phyloP scores from a whole-genome alignment of 345 rosid genomes.

The Punica granatum region DNA sequence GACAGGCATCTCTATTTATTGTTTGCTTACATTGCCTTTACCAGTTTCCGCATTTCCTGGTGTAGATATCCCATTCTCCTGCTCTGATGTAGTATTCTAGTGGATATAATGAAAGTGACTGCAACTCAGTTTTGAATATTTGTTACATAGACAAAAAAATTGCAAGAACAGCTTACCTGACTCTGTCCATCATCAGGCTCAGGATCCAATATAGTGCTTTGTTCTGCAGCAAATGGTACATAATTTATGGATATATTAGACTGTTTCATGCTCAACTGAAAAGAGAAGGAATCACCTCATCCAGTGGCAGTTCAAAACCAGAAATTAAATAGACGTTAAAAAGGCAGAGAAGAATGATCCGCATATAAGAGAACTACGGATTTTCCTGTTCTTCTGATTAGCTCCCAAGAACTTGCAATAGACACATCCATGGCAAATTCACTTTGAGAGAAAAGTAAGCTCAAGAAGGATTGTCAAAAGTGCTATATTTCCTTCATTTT shows the following conservation, averaged over 20 bases:
- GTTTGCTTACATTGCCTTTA: constrained; percentile 46
- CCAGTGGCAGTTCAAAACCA: background rate
- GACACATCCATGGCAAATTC: background rate
- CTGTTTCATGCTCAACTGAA: background rate
- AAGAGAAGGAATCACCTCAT: background rate
- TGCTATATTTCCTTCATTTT: background rate
- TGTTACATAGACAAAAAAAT: constrained; percentile 3
- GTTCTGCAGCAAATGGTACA: constrained; percentile 23
- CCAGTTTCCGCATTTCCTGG: constrained; percentile 26
- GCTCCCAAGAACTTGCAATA: no score
- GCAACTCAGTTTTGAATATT: constrained; percentile 11
- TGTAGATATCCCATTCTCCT: constrained; percentile 21
- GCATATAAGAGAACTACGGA: background rate
- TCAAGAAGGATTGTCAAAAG: background rate
- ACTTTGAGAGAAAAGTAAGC: background rate
- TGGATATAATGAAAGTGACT: background rate
- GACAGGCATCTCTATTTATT: background rate
- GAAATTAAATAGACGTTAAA: background rate
- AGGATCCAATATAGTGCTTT: constrained; percentile 40
- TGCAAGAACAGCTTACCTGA: constrained; percentile 34
- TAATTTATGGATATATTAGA: background rate
- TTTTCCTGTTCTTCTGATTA: background rate
- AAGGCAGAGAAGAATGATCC: no score
- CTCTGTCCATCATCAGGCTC: constrained; percentile 39
- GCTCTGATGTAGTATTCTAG: constrained; percentile 27